These are phyloP conservation scores for Fusarium humuli DNA, from an alignment of 2,329 filamentous ascomycete genomes.

Conservation along the genomic window DNA sequence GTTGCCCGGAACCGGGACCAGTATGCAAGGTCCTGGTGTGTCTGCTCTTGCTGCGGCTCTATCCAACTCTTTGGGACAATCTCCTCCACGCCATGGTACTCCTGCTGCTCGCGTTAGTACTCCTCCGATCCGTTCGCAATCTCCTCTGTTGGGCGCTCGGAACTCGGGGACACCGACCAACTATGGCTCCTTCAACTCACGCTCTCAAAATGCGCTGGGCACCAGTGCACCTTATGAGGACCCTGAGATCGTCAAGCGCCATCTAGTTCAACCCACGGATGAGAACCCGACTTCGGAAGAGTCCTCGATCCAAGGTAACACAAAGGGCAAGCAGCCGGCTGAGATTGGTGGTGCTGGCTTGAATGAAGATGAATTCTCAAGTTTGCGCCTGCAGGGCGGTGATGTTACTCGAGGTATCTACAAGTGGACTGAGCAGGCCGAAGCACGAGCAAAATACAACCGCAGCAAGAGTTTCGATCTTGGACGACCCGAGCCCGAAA, in stretches of 20 bases:
- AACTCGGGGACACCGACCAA: conserved; percentile 71
- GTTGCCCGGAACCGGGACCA: conserved; percentile 73
- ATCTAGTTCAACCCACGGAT: conserved; percentile 79
- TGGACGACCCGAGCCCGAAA: conserved; percentile 80
- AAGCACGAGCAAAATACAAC: conserved; percentile 74
- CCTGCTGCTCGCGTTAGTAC: conserved; percentile 68
- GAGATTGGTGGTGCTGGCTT: conserved; percentile 52
- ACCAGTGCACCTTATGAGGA: conserved; percentile 78
- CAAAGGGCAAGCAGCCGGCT: conserved; percentile 67
- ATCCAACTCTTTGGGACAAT: conserved; percentile 76
- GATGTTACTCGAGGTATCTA: conserved; percentile 97
- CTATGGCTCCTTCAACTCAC: conserved; percentile 87
- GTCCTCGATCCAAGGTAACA: conserved; percentile 56
- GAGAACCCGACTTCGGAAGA: conserved; percentile 60
- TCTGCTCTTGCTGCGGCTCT: conserved; percentile 92
- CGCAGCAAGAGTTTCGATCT: conserved; percentile 91
- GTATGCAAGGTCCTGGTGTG: conserved; percentile 79
- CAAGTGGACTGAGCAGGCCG: conserved; percentile 92
- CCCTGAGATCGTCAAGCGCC: conserved; percentile 88
- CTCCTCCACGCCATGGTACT: conserved; percentile 77
- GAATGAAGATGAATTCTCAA: conserved; percentile 89
- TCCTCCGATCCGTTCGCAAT: conserved; percentile 59
- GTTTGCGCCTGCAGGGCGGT: conserved; percentile 89
- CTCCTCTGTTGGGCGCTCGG: conserved; percentile 54
- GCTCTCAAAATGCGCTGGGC: conserved; percentile 63